Base-by-base conservation (phyloP, 352 stramenopile genomes). In the Globisporangium abappressorium region DNA sequence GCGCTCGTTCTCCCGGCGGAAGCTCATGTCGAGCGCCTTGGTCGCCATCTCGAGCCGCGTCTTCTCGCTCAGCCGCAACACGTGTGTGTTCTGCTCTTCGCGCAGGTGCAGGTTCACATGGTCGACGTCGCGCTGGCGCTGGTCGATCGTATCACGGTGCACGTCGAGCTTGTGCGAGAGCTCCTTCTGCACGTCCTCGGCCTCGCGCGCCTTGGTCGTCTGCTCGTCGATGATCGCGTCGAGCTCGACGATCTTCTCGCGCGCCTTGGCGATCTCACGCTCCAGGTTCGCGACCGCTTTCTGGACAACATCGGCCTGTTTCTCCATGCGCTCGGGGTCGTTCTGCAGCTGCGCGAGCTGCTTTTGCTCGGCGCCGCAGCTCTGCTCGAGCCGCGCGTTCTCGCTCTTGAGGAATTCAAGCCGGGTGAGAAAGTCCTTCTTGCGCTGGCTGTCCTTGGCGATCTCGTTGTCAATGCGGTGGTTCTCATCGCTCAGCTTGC, bases 111-210 rank as follows among this genome's bases (percentile, higher is more conserved):
- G 70, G 15, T 79, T 92, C 34, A 98, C 85, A 65, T 94, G 83
- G 65, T 96, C 90, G 15, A 97, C 86, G 71, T 98, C 92, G n/a
- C 89, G 89, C 66, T 97, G 89, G 0, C 92, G 87, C 69, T 98
- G 87, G 59, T 97, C 90, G 55, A 97, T 93, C 54, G 87, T 97
- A 7, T 96, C 86, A 43, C 91, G 83, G 70, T 97, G 91, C 5
- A 97, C 75, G 22, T 98, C 90, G 12, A 98, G 71, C 64, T 97
- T 97, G 69, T 94, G 89, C 33, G 70, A 64, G 7, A 97, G 77
- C 58, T 94, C 91, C 24, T 82, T 84, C 55, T 90, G 80, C 11
- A 97, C 74, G 64, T 93, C 86, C 5, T 96, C 86, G 11, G 81
- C 79, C 30, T 97, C 92, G 30, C 83, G 80, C 33, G 85, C 68